Evolutionary conservation across 2,329 filamentous ascomycete species (phyloP).

Genomic region (Tolypocladium ophioglossoides): DNA sequence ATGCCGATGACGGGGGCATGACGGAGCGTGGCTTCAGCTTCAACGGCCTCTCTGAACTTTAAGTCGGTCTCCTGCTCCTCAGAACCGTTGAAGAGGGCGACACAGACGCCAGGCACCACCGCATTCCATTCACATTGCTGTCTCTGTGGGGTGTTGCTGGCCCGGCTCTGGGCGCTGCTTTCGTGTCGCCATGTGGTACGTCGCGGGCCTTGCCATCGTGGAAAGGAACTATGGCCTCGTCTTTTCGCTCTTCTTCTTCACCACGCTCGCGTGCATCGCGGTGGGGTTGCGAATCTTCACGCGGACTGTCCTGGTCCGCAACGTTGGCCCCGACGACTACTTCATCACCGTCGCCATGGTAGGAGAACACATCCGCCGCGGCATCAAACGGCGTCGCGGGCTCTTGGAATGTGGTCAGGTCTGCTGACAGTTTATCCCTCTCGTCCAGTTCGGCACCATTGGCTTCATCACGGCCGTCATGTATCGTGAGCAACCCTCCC

Average conservation of each 20-base stretch:
- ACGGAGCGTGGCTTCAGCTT: too few species aligned
- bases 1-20: too few species aligned
- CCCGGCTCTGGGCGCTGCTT: too few species aligned
- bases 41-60: too few species aligned
- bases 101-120: too few species aligned
- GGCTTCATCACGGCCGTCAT: conserved; percentile 8
- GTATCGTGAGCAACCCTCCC: conserved; percentile 6
- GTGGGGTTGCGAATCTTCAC: conserved; percentile 7
- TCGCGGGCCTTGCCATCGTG: conserved; percentile 6
- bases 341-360: conserved; percentile 5
- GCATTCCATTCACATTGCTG: too few species aligned
- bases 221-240: conserved; percentile 9
- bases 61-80: too few species aligned
- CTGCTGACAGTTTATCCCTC: neutral
- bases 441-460: conserved; percentile 8
- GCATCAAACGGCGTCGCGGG: too few species aligned
- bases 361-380: neutral
- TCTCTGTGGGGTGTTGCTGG: too few species aligned
- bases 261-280: conserved; percentile 4
- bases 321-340: conserved; percentile 5
- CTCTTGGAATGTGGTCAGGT: too few species aligned
- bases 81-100: too few species aligned
- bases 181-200: conserved; percentile 6
- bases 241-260: conserved; percentile 8
- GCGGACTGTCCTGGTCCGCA: neutral